A percentile compares a stretch with the other conserved stretches of the same genome.
Evolutionary conservation across 345 rosid species (phyloP).

Genomic region (Moricandia moricandioides): DNA sequence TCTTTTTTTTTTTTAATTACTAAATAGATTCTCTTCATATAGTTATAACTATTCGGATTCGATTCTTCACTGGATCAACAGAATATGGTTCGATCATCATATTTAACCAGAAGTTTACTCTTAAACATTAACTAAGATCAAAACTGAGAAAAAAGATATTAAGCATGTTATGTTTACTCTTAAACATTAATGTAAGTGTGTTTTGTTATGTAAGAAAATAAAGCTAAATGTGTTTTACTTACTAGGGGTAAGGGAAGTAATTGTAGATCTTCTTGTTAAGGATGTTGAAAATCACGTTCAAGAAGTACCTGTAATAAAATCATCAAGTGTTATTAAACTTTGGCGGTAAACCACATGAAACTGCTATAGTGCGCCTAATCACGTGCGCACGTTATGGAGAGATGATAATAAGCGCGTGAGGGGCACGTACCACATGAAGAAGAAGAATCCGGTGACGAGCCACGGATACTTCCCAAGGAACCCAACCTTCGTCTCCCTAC

Average conservation of each 20-base stretch:
- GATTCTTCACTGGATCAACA: slow-evolving; percentile 10
- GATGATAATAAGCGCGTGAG: slow-evolving; percentile 3
- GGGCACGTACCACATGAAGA: slow-evolving; percentile 84
- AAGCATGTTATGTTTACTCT: too few species aligned
- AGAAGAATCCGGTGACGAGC: slow-evolving; percentile 86
- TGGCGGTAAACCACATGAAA: slow-evolving; percentile 16
- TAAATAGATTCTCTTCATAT: neutral
- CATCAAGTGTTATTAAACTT: neutral
- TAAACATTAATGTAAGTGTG: neutral
- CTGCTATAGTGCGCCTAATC: neutral
- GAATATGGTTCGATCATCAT: slow-evolving; percentile 8
- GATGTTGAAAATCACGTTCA: slow-evolving; percentile 95
- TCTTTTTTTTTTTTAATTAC: too few species aligned
- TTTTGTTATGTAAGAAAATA: neutral
- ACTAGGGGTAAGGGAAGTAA: slow-evolving; percentile 98
- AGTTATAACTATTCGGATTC: slow-evolving; percentile 6
- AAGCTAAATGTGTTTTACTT: slow-evolving; percentile 33
- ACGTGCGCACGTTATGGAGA: neutral
- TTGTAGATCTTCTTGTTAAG: slow-evolving; percentile 97
- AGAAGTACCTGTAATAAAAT: slow-evolving; percentile 41
- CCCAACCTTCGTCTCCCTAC: slow-evolving; percentile 71
- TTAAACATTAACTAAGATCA: neutral
- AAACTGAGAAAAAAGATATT: too few species aligned
- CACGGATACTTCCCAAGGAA: slow-evolving; percentile 70
- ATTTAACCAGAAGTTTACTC: too few species aligned